phyloP scores from a whole-genome alignment of 2,329 filamentous ascomycete species.

The Talaromyces sp. region DNA sequence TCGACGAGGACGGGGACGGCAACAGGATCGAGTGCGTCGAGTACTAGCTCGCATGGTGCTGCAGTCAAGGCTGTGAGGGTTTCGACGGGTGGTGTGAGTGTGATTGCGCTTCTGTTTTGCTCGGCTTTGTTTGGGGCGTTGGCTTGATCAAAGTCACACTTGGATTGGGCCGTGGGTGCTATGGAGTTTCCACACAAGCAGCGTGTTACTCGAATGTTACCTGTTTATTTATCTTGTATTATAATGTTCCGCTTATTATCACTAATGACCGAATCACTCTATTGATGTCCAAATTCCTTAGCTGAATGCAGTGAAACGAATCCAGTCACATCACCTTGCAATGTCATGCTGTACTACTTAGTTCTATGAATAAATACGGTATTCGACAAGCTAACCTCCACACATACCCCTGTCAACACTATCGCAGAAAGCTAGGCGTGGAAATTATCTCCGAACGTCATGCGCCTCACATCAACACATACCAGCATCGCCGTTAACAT shows the following conservation, averaged over 20 bases:
- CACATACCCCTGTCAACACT: no score
- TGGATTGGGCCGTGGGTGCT: no score
- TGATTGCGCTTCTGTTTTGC: conserved; percentile 32
- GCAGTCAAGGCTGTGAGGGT: conserved; percentile 24
- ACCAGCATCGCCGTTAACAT: background rate
- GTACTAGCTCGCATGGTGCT: conserved; percentile 21
- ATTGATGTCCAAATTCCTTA: background rate
- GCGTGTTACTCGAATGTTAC: background rate
- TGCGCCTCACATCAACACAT: background rate
- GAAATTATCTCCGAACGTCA: conserved; percentile 4
- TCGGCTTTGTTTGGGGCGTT: conserved; percentile 30
- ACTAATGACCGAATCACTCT: background rate
- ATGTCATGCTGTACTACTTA: background rate
- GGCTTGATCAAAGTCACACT: conserved; percentile 15
- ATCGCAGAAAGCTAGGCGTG: background rate
- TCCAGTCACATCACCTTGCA: background rate
- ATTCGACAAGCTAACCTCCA: background rate
- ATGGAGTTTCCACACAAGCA: no score
- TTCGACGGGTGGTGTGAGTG: conserved; percentile 30
- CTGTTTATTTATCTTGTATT: background rate
- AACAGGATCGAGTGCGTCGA: conserved; percentile 20
- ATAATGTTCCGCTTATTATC: background rate
- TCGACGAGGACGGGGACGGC: background rate
- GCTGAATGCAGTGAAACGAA: background rate
- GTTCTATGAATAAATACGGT: background rate